Evolutionary conservation across 129 eudicot genomes (phyloP), one percentile per base, ranked within the genome.

Genomic region (Flaveria ramosissima): DNA sequence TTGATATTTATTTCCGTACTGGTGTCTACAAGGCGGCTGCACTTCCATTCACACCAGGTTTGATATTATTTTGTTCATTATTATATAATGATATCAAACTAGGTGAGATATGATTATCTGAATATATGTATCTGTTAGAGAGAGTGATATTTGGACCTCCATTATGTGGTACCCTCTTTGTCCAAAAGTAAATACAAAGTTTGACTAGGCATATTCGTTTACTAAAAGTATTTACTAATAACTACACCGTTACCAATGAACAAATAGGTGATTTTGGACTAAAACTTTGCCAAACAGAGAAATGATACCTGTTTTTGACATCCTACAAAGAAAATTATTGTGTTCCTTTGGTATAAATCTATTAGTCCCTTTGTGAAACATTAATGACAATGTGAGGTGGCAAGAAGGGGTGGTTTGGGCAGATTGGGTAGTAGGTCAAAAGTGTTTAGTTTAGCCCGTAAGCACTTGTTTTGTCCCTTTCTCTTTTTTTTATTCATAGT

Each of bases 41-140:
- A 45, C 30, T 88, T 59, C 98, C 98, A 59, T 90, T 87, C 65
- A 92, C 81, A 36, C 98, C 96, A 88, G 98, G 97, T 89, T 79
- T 81, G 68, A 21, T 77, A 21, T 69, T 57, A 57, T 78, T 13
- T 53, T 7, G 27, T 53, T 11, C 3, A 0, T 73, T 67, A 24
- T 16, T 21, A 19, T 50, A 36, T 51, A 30, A 65, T 67, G 24
- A 65, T 48, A 12, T 36, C 16, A 55, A 47, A 14, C 16, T 27
- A n/a, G 20, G 42, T 15, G 63, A 63, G 20, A 27, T 23, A 59
- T 10, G 8, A 59, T 59, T 14, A 65, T 65, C 6, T 64, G 5
- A 15, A 39, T 57, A 55, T 36, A 36, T 50, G 16, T 2, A 11
- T 19, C 19, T 71, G n/a, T 72, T 23, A 16, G 11, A 30, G 65